These are phyloP conservation scores for Malassezia slooffiae DNA, from an alignment of 1,284 basidiomycete species.

Conservation along the genomic window DNA sequence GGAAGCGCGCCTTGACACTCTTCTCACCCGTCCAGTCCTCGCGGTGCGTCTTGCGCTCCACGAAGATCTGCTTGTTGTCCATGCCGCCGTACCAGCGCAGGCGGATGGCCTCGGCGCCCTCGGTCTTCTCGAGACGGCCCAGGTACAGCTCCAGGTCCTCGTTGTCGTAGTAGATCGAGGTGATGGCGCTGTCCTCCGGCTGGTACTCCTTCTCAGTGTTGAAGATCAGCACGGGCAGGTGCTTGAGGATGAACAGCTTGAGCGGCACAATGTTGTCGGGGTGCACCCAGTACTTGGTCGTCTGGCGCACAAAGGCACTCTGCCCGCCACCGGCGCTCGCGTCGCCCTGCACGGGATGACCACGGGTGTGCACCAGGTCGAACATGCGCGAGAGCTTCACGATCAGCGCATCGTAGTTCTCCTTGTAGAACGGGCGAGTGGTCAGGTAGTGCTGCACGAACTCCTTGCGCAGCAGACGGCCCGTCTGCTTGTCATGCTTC, in stretches of 20 bases:
- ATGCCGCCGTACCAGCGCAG: conserved; percentile 96
- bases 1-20: conserved; percentile 94
- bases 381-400: conserved; percentile 93
- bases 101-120: conserved; percentile 92
- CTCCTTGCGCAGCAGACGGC: conserved; percentile 53
- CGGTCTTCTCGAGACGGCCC: conserved; percentile 92
- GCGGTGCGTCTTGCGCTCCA: conserved; percentile 95
- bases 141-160: conserved; percentile 95
- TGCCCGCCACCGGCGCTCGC: conserved; percentile 85
- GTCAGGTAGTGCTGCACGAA: conserved; percentile 83
- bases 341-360: conserved; percentile 86
- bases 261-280: conserved; percentile 74
- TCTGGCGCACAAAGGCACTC: conserved; percentile 91
- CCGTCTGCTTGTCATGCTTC: conserved; percentile 69
- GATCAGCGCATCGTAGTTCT: conserved; percentile 66
- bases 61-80: conserved; percentile 66
- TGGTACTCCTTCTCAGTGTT: conserved; percentile 91
- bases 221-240: conserved; percentile 68
- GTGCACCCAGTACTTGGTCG: conserved; percentile 94
- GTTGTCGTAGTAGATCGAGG: conserved; percentile 85
- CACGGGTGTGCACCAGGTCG: conserved; percentile 86
- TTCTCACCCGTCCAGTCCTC: conserved; percentile 99
- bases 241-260: conserved; percentile 83
- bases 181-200: conserved; percentile 68
- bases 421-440: conserved; percentile 87